Base-by-base conservation (phyloP, 2,329 filamentous ascomycete species). In the Aspergillus piperis region DNA sequence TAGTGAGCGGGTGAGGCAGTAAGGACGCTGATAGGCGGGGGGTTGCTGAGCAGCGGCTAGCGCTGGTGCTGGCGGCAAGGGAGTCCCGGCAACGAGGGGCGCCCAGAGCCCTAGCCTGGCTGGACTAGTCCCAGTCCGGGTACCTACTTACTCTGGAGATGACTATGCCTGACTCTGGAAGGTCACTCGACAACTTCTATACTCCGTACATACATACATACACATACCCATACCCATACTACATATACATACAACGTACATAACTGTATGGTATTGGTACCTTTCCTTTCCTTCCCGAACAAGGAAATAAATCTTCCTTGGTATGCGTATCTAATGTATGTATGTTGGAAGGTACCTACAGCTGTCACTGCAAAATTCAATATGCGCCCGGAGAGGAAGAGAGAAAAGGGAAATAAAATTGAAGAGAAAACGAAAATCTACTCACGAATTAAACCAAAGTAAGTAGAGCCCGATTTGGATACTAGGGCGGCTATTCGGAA, bases 71-170 rank as follows among this genome's bases (percentile, higher is more conserved):
- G 65, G 71, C 73, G 73, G 73, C 71, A 74, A 75, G 73, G 73
- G 73, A 75, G 73, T 65, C 73, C 69, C 64, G 71, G 73, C 73
- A 75, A 75, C 73, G 64, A 70, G 63, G 52, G 58, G 54, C 50
- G 51, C 57, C 52, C 44, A 49, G 38, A 61, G 53, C 49, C 56
- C 62, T 59, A 57, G 42, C 39, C 52, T 19, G 36, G 27, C 53
- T 41, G 55, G 32, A 60, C 55, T 61, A 54, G 55, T 52, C 30
- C 54, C 38, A 30, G 58, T 54, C 56, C 59, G 55, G 59, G 57
- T 58, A 59, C 55, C 52, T 59, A 42, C 54, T 52, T 38, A 36
- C 47, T 41, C 15, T 19, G 30, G 32, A 49, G 54, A 49, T 27
- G 54, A 47, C 25, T 27, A 27, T 27, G 25, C 7, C 25, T 27